Base-by-base conservation (phyloP, 2,329 filamentous ascomycete genomes). In the Daldinia eschscholtzii region DNA sequence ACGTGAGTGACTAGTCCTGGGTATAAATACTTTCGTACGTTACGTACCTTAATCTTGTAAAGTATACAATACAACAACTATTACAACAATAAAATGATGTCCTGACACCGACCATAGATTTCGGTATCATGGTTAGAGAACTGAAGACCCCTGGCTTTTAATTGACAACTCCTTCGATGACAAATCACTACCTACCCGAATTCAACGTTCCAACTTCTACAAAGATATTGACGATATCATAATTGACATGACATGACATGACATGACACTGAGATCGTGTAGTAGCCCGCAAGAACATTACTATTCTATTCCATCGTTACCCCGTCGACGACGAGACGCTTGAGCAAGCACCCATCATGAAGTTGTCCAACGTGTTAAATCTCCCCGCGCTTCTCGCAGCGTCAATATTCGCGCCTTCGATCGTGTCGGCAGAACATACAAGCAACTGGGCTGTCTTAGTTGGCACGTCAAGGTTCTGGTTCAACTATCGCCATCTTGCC, bases 361-460 rank as follows among this genome's bases (percentile, higher is more conserved):
- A 86, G 80, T 77, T 86, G 46, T 81, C 81, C 18, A 79, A 72
- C 62, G 73, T 85, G 68, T 78, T 83, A 55, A 79, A 80, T 60
- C 78, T 87, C 55, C 82, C 84, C 42, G 82, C 83, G 72, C 79
- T 88, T 61, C 76, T 87, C 75, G 83, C 81, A 52, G 80, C 84
- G 44, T 75, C 83, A 65, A 75, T 88, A 64, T 78, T 89, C 53
- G 79, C 82, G 62, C 79, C 84, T 26, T 74, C 80, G 23, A 81
- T 84, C 66, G 82, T 85, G 57, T 79, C 80, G 30, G 88, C 89
- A 73, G 91, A 95, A 76, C 96, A 99, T 83, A 99, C 96, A 15
- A 98, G 93, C 79, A 99, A 99, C 83, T 99, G 96, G 96, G 96
- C 96, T 9, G 96, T 99, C 70, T 90, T 99, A n/a, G 96, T 99